phyloP scores from a whole-genome alignment of 2,329 filamentous ascomycete species.

The Cladobotryum protrusum region DNA sequence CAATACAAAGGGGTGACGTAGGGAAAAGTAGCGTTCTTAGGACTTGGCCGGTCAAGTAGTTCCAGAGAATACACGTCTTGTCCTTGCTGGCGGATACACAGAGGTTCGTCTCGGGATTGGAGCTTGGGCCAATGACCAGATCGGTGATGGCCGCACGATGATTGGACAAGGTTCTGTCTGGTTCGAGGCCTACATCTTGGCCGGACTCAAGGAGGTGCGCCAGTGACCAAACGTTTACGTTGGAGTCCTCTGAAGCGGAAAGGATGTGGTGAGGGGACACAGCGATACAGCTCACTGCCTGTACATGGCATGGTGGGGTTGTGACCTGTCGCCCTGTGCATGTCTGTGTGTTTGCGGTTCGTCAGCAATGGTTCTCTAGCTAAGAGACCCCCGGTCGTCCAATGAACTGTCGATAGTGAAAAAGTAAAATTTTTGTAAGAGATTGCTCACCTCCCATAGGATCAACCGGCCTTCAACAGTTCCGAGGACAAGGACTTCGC shows the following conservation, averaged over 20 bases:
- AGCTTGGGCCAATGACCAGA: conserved; percentile 57
- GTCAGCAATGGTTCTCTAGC: conserved; percentile 15
- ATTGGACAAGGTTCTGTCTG: conserved; percentile 69
- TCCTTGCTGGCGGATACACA: conserved; percentile 80
- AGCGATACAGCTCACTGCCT: conserved; percentile 70
- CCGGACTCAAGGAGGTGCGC: conserved; percentile 61
- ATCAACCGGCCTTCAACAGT: conserved; percentile 81
- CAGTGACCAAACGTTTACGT: conserved; percentile 87
- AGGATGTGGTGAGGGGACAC: conserved; percentile 67
- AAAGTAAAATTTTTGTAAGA: neutral
- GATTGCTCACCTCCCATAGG: conserved; percentile 73
- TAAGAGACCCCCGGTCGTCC: neutral
- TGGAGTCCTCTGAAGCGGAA: conserved; percentile 78
- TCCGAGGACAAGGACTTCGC: conserved; percentile 69
- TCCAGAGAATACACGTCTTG: conserved; percentile 88
- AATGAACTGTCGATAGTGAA: too few species aligned
- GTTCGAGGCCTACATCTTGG: conserved; percentile 54
- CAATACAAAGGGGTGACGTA: conserved; percentile 62
- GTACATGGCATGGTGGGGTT: conserved; percentile 72
- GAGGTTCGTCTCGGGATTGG: conserved; percentile 65
- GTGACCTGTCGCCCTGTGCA: conserved; percentile 70
- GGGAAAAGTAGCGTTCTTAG: conserved; percentile 79
- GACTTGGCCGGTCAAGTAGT: conserved; percentile 71
- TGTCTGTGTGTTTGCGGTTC: conserved; percentile 45
- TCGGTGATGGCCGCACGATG: conserved; percentile 70